Evolutionary conservation across 495 filamentous ascomycete genomes (phyloP), one percentile per base, ranked within the genome.

Genomic region (Astrothelium subdiscretum): DNA sequence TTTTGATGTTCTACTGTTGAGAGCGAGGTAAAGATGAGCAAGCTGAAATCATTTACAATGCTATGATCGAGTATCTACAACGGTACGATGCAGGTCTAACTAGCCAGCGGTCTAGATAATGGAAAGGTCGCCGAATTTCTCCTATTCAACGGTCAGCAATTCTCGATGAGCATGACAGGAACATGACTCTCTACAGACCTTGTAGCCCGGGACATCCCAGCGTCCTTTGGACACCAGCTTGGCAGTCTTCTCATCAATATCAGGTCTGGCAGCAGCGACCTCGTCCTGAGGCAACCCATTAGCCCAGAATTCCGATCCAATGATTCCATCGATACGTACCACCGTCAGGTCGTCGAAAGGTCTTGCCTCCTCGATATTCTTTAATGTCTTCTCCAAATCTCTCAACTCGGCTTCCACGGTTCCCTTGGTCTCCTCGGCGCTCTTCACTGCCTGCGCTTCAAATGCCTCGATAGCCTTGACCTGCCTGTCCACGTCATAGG

Each of bases 341-440:
- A 97, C 94, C 70, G 95, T 97, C 76, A 97, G 83, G 65, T 99
- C 89, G 66, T 99, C 94, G 75, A 97, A 97, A 61, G 92, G 90
- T 75, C 95, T 81, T 57, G 95, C 92, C 68, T 85, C 86, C 84
- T 97, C 90, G 70, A 99, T 99, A 79, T 99, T 97, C 81, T 86
- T 85, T 71, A 99, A 79, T 57, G 95, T 97, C 81, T 87, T 89
- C 75, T 94, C 81, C 74, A 99, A 79, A 78, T 92, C 92, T 78
- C 83, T 81, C 72, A 99, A 78, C 80, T 99, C 95, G 66, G 84
- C 78, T 77, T 97, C 92, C 72, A 97, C 94, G 81, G 88, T 88
- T 69, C 83, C 81, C 85, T 95, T 96, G 67, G 95, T 97, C 77
- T 88, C 86, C 84, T 95, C 83, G 51, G 95, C 95, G 79, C 90